phyloP scores from a whole-genome alignment of 768 basidiomycete genomes.

The Porphyrellus cyaneotinctus region DNA sequence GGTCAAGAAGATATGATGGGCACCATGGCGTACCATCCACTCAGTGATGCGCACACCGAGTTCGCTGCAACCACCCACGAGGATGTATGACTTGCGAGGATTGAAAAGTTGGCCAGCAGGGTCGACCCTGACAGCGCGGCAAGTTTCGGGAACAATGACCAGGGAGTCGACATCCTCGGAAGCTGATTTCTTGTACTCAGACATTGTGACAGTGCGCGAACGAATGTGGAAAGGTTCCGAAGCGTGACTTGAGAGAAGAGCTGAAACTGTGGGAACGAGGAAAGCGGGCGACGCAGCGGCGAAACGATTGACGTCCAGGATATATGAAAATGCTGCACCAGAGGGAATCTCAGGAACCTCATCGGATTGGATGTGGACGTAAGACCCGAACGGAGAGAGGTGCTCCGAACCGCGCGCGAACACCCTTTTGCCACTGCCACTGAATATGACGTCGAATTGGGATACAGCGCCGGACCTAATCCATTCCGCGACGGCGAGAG shows the following conservation, averaged over 20 bases:
- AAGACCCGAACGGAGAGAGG: conserved; percentile 24
- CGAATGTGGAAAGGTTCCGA: conserved; percentile 10
- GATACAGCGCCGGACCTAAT: conserved; percentile 10
- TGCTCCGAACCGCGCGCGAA: conserved; percentile 17
- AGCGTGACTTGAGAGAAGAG: conserved; percentile 19
- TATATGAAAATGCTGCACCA: conserved; percentile 13
- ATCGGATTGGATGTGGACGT: conserved; percentile 22
- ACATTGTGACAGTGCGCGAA: conserved; percentile 11
- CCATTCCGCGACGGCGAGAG: conserved; percentile 9
- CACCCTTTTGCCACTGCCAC: conserved; percentile 12
- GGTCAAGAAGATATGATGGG: conserved; percentile 32
- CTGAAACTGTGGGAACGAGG: conserved; percentile 16
- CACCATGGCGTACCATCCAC: conserved; percentile 34
- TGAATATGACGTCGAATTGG: conserved; percentile 26
- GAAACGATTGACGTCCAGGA: conserved; percentile 23
- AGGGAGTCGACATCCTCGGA: conserved; percentile 8
- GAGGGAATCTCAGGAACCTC: conserved; percentile 15
- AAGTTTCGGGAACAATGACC: conserved; percentile 16
- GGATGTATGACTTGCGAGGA: conserved; percentile 24
- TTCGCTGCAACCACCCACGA: conserved; percentile 21
- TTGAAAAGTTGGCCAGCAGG: conserved; percentile 29
- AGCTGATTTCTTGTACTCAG: conserved; percentile 3
- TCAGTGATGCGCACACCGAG: conserved; percentile 28
- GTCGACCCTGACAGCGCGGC: conserved; percentile 17
- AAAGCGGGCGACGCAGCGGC: conserved; percentile 17